These are phyloP conservation scores for Mycena alexandri DNA, from an alignment of 768 basidiomycete genomes.

Conservation along the genomic window DNA sequence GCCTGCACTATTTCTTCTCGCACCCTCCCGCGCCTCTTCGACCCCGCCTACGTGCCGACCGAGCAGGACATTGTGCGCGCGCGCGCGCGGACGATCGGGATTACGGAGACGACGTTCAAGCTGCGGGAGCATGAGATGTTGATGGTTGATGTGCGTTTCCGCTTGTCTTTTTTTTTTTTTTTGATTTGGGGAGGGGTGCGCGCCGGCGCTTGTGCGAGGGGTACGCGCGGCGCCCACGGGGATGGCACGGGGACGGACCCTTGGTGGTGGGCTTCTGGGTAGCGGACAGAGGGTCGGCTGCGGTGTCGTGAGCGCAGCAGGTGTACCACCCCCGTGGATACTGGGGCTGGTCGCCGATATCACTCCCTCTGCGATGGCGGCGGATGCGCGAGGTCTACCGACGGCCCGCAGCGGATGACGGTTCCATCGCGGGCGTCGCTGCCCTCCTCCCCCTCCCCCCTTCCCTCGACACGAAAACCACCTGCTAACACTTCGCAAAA, in stretches of 20 bases:
- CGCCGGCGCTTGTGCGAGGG: no score
- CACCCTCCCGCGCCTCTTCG: constrained; percentile 86
- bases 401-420: no score
- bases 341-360: no score
- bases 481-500: constrained; percentile 42
- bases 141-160: constrained; percentile 86
- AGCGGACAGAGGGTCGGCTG: background rate
- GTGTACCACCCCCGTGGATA: no score
- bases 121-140: constrained; percentile 86
- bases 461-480: background rate
- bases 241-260: background rate
- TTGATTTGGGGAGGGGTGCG: background rate
- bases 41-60: constrained; percentile 75
- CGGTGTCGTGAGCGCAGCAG: no score
- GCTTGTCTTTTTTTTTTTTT: no score
- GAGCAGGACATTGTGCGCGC: constrained; percentile 92
- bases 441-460: background rate
- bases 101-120: constrained; percentile 88
- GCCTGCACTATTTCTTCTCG: constrained; percentile 82
- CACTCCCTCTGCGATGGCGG: no score
- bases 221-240: no score
- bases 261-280: background rate
- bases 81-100: constrained; percentile 90
- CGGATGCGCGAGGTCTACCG: no score
- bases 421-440: background rate